Evolutionary conservation across 441 rosid genomes (phyloP).

Genomic region (Adansonia madagascariensis): DNA sequence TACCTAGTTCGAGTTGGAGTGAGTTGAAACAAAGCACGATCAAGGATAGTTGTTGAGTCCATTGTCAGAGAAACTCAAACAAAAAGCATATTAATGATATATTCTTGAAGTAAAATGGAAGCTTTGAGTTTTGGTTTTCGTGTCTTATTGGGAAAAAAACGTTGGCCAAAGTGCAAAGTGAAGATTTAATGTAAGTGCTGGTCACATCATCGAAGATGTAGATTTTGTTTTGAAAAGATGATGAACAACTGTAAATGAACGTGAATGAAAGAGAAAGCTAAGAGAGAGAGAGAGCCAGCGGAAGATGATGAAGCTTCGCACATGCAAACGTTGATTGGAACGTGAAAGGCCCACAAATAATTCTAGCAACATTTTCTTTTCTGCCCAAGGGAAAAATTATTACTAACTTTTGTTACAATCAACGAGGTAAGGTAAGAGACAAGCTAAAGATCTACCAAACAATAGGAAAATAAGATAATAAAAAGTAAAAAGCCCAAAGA

Average conservation of each 20-base stretch:
- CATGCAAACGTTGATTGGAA: slow-evolving; percentile 34
- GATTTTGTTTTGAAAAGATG: slow-evolving; percentile 23
- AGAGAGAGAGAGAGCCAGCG: slow-evolving; percentile 34
- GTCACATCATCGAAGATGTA: background rate
- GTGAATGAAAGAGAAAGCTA: slow-evolving; percentile 9
- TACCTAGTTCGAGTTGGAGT: slow-evolving; percentile 84
- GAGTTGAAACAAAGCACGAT: slow-evolving; percentile 74
- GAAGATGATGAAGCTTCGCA: slow-evolving; percentile 48
- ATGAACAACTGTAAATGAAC: slow-evolving; percentile 23
- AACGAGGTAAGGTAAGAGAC: background rate
- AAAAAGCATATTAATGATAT: background rate
- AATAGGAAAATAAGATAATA: too few species aligned
- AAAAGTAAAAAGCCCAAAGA: background rate
- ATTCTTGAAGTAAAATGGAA: slow-evolving; percentile 20
- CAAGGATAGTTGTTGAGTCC: slow-evolving; percentile 55
- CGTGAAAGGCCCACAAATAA: slow-evolving; percentile 28
- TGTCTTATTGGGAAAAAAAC: background rate
- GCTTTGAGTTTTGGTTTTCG: slow-evolving; percentile 9
- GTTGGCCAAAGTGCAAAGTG: slow-evolving; percentile 26
- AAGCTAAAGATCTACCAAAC: background rate
- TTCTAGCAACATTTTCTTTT: background rate
- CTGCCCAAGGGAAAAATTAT: background rate
- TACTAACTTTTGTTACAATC: background rate
- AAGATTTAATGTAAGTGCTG: slow-evolving; percentile 32
- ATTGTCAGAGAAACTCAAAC: slow-evolving; percentile 29